Base-by-base conservation (phyloP, 176 grass and related monocot species). In the Eleusine indica region DNA sequence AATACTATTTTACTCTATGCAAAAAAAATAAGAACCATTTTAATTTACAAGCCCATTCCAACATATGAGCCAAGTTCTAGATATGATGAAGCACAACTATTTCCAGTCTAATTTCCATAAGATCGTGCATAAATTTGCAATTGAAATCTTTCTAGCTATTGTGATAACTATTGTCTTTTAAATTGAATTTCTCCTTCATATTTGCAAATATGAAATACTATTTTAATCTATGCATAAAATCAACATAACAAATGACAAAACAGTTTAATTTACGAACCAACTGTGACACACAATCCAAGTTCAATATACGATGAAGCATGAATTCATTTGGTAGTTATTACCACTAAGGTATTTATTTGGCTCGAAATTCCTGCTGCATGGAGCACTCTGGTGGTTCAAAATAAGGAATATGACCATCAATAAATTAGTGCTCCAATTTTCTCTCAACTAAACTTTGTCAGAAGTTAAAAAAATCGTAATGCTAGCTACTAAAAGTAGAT, bases 401-500 rank as follows among this genome's bases (percentile, higher is more conserved):
- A 12, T n/a, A 30, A 84, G 68, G 51, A 68, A 62, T 68, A 52
- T 69, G 21, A 63, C 17, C 11, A 60, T 15, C 21, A 28, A 81
- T 18, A 62, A 62, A 70, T 32, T 63, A 32, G 4, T 21, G 30
- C 51, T 35, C 44, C 13, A 19, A 76, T 78, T 71, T 57, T 60
- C 41, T 77, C 58, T 29, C 0, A 75, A 62, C 39, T 68, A 70
- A 47, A 68, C 9, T 49, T 82, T 49, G 47, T 21, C 6, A 67
- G 12, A 28, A 62, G 37, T 39, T 68, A 68, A 39, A 56, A 29
- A 22, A 53, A 0, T 53, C 19, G 21, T 4, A 70, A 18, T 35
- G 65, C 82, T 65, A 66, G 13, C 29, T 40, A 82, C 30, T 68
- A 90, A 75, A 91, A 71, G 77, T 69, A 76, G 66, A 9, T 58